phyloP scores from a whole-genome alignment of 352 stramenopile species.

The Phytophthora agathidicida region DNA sequence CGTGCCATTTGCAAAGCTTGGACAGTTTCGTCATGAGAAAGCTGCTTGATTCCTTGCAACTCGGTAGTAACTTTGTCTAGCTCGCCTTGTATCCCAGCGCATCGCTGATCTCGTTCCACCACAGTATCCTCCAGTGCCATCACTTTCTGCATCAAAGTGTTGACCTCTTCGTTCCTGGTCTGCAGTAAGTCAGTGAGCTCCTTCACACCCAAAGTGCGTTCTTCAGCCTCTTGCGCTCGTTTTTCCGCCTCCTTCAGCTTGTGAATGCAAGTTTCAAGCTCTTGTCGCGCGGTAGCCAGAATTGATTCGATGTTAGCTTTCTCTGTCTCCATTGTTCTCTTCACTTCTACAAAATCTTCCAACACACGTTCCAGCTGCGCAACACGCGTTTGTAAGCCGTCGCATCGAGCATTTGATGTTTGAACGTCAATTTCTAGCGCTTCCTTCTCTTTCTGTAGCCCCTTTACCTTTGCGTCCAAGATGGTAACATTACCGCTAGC shows the following conservation, averaged over 20 bases:
- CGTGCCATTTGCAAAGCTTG: conserved; percentile 70
- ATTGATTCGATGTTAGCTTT: conserved; percentile 12
- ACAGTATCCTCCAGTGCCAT: conserved; percentile 45
- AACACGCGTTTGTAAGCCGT: conserved; percentile 15
- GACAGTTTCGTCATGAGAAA: conserved; percentile 80
- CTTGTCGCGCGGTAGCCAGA: conserved; percentile 14
- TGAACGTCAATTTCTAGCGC: conserved; percentile 19
- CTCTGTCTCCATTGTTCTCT: conserved; percentile 25
- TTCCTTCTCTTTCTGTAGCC: conserved; percentile 40
- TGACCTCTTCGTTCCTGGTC: conserved; percentile 52
- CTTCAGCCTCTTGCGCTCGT: conserved; percentile 16
- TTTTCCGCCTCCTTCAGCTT: conserved; percentile 9
- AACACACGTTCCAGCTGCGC: conserved; percentile 17
- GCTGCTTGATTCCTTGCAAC: conserved; percentile 42
- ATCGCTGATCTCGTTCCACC: conserved; percentile 31
- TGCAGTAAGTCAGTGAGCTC: conserved; percentile 21
- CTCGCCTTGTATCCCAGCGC: conserved; percentile 35
- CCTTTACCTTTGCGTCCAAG: conserved; percentile 39
- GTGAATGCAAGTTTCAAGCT: conserved; percentile 11
- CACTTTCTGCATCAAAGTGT: conserved; percentile 47
- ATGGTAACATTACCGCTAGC: conserved; percentile 33
- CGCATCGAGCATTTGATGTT: conserved; percentile 12
- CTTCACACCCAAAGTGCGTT: conserved; percentile 1
- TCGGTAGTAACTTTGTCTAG: conserved; percentile 35
- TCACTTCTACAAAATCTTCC: conserved; percentile 33